Conservation (phyloP, 169 alveolate genomes). For the Eimeria sp. region DNA sequence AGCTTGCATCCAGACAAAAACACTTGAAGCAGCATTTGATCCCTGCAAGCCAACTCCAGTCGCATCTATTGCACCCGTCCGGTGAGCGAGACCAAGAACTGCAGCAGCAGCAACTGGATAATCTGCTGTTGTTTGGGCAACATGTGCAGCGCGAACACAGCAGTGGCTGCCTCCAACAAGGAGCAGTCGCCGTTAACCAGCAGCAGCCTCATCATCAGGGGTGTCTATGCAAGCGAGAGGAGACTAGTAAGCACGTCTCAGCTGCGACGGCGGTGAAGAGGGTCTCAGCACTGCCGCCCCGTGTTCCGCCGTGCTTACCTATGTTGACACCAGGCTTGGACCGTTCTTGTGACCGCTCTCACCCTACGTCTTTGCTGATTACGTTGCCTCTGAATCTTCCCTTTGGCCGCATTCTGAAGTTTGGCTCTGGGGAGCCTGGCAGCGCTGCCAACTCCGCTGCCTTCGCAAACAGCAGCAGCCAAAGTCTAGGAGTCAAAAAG, state of each 20-base stretch:
- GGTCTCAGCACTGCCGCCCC: slow-evolving; percentile 33
- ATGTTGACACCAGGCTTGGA: slow-evolving; percentile 37
- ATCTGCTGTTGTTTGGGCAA: slow-evolving; percentile 52
- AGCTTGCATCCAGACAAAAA: slow-evolving; percentile 44
- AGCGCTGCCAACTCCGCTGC: not conserved
- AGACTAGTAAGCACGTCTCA: slow-evolving; percentile 30
- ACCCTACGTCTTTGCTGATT: slow-evolving; percentile 63
- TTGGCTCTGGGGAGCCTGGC: slow-evolving; percentile 45
- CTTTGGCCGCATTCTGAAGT: slow-evolving; percentile 77
- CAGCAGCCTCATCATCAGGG: slow-evolving; percentile 41
- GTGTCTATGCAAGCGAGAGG: slow-evolving; percentile 52
- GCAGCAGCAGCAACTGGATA: slow-evolving; percentile 61
- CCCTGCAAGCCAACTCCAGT: slow-evolving; percentile 20
- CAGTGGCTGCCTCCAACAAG: slow-evolving; percentile 35
- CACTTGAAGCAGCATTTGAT: slow-evolving; percentile 44
- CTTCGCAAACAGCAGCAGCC: slow-evolving; percentile 50
- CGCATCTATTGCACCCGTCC: not conserved
- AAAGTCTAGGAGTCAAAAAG: slow-evolving; percentile 75
- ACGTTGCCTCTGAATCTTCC: slow-evolving; percentile 80
- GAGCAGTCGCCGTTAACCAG: slow-evolving; percentile 1
- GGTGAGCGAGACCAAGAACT: not conserved
- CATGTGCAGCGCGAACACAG: slow-evolving; percentile 28
- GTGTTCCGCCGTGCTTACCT: slow-evolving; percentile 28
- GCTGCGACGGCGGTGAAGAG: slow-evolving; percentile 24
- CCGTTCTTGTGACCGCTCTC: slow-evolving; percentile 61